Evolutionary conservation across 2,329 filamentous ascomycete genomes (phyloP).

Genomic region (Aspergillus arachidicola): DNA sequence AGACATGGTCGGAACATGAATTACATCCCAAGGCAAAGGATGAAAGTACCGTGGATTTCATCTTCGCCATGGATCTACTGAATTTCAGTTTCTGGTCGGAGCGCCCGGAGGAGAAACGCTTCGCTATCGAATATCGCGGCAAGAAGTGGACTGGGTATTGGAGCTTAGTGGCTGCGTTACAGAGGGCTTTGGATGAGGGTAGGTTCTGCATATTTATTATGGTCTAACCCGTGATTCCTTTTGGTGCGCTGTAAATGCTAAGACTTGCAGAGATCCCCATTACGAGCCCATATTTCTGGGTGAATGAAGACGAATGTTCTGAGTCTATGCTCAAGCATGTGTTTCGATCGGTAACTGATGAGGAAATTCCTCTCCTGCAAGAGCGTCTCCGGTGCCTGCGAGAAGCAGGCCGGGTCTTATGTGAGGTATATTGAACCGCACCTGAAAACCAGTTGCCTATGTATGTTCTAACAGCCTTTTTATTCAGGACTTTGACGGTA

Average conservation of each 20-base stretch:
- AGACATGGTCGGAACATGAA: constrained; percentile 85
- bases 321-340: constrained; percentile 73
- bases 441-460: not conserved
- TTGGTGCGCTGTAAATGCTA: constrained; percentile 13
- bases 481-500: constrained; percentile 71
- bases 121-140: constrained; percentile 78
- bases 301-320: constrained; percentile 72
- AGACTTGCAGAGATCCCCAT: constrained; percentile 72
- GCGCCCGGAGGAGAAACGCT: constrained; percentile 68
- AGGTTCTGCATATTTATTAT: constrained; percentile 27
- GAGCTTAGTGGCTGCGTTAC: constrained; percentile 85
- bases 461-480: constrained; percentile 5
- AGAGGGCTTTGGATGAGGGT: constrained; percentile 87
- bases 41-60: constrained; percentile 80
- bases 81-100: constrained; percentile 99
- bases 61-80: constrained; percentile 94
- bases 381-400: constrained; percentile 78
- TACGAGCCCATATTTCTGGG: constrained; percentile 85
- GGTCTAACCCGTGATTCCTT: not conserved
- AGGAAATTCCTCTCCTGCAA: constrained; percentile 81
- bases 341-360: constrained; percentile 83
- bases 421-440: constrained; percentile 60
- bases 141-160: constrained; percentile 92
- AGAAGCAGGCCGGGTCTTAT: constrained; percentile 79
- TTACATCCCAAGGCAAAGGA: constrained; percentile 84